Percentiles rank a stretch among this genome's conserved stretches.
These are phyloP conservation scores for Phytophthora rubi DNA, from an alignment of 352 stramenopile species.

Conservation along the genomic window DNA sequence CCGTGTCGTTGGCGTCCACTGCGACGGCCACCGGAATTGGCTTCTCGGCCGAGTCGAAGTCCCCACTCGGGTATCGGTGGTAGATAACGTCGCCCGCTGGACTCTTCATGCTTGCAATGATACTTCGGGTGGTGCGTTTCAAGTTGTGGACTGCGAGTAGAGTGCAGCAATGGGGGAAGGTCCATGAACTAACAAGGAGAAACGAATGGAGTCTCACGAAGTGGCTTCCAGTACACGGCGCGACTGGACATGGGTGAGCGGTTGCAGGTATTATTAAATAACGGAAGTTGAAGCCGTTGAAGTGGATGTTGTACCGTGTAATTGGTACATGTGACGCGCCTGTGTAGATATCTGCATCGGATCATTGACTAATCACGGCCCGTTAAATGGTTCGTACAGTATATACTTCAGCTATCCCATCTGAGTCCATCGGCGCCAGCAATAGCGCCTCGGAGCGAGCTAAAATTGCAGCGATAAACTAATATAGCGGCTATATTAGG, in stretches of 20 bases:
- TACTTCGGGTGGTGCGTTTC: neutral
- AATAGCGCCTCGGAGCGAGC: neutral
- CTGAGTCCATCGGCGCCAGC: neutral
- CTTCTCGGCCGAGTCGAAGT: constrained; percentile 31
- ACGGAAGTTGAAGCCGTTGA: constrained; percentile 19
- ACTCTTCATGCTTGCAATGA: constrained; percentile 24
- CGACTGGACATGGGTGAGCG: constrained; percentile 8
- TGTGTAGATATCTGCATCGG: constrained; percentile 3
- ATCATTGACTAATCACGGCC: neutral
- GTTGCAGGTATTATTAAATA: neutral
- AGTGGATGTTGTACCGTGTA: constrained; percentile 14
- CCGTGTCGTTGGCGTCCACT: neutral
- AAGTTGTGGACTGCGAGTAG: constrained; percentile 11
- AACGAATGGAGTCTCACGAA: constrained; percentile 21
- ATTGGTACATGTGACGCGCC: neutral
- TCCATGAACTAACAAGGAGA: constrained; percentile 6
- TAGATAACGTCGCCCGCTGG: constrained; percentile 36
- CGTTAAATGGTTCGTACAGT: constrained; percentile 1
- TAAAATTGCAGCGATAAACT: constrained; percentile 4
- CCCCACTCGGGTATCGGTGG: constrained; percentile 31
- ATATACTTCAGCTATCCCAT: constrained; percentile 6
- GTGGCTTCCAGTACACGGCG: neutral
- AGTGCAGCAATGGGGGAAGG: neutral
- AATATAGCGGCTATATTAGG: neutral
- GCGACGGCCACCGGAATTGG: constrained; percentile 27